phyloP scores from a whole-genome alignment of 2,329 filamentous ascomycete genomes.

The Phaeosphaeria sp. region DNA sequence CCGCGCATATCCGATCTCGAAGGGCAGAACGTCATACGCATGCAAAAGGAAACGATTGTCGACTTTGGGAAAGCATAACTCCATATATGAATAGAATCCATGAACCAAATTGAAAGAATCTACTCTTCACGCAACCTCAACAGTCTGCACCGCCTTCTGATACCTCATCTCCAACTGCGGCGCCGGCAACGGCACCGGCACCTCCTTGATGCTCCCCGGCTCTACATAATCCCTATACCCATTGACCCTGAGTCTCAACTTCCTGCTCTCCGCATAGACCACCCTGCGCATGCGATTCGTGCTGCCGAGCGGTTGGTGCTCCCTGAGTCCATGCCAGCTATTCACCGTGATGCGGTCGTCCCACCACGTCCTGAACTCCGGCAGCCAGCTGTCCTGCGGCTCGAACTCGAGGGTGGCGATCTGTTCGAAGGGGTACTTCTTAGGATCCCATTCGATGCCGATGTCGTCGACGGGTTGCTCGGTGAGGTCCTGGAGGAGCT shows the following conservation, averaged over 20 bases:
- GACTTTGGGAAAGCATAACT: neutral
- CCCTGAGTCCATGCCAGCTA: conserved; percentile 49
- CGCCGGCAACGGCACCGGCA: conserved; percentile 35
- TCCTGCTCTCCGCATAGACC: conserved; percentile 51
- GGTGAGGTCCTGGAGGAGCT: conserved; percentile 55
- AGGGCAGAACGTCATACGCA: neutral
- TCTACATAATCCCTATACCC: conserved; percentile 51
- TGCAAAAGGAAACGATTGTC: neutral
- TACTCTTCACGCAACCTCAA: conserved; percentile 11
- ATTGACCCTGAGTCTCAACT: conserved; percentile 49
- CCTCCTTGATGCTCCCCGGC: conserved; percentile 45
- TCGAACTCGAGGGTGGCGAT: conserved; percentile 53
- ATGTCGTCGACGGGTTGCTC: conserved; percentile 50
- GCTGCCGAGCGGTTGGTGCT: conserved; percentile 49
- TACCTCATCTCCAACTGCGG: conserved; percentile 25
- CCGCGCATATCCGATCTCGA: neutral
- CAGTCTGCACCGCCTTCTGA: conserved; percentile 23
- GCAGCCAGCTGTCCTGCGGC: conserved; percentile 50
- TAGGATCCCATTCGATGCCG: conserved; percentile 54
- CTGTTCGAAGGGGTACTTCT: conserved; percentile 57
- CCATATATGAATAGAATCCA: neutral
- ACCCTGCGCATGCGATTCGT: conserved; percentile 51
- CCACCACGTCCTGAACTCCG: conserved; percentile 51
- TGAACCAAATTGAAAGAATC: too few species aligned
- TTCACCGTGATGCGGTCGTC: conserved; percentile 51